These are phyloP conservation scores for Panaeolus cyanescens DNA, from an alignment of 768 basidiomycete species.

Conservation along the genomic window DNA sequence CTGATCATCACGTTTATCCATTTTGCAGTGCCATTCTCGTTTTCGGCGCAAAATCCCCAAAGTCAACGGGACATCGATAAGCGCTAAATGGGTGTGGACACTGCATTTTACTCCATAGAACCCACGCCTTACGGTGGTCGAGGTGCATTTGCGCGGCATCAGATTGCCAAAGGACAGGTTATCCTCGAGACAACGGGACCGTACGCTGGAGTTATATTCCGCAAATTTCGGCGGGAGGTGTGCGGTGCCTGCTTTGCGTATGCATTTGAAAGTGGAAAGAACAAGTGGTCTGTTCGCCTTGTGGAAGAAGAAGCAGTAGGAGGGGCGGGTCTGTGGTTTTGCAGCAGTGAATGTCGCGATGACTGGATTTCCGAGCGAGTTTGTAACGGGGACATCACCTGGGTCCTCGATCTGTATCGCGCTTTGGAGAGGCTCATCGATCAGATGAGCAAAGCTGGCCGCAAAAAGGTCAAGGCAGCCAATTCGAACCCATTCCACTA, in stretches of 20 bases:
- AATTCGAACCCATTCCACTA: slow-evolving; percentile 10
- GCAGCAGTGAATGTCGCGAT: slow-evolving; percentile 47
- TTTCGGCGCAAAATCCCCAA: not conserved
- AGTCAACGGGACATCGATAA: not conserved
- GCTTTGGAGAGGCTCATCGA: slow-evolving; percentile 15
- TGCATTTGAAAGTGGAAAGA: slow-evolving; percentile 49
- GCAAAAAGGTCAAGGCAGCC: slow-evolving; percentile 16
- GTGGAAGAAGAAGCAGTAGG: slow-evolving; percentile 13
- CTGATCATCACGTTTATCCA: not conserved
- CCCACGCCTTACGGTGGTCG: slow-evolving; percentile 52
- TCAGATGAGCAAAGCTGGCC: slow-evolving; percentile 10
- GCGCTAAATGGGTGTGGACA: not conserved
- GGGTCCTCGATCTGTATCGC: not conserved
- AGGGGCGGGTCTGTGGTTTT: slow-evolving; percentile 57
- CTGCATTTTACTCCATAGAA: slow-evolving; percentile 22
- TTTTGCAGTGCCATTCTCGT: not conserved
- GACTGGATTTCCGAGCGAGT: slow-evolving; percentile 33
- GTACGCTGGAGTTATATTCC: slow-evolving; percentile 59
- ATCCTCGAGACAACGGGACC: slow-evolving; percentile 49
- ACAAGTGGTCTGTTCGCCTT: slow-evolving; percentile 40
- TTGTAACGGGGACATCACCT: not conserved
- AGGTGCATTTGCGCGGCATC: slow-evolving; percentile 47
- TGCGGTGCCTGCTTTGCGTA: slow-evolving; percentile 69
- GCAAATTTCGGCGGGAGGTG: slow-evolving; percentile 66
- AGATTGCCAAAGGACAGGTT: slow-evolving; percentile 43